A percentile compares a stretch with the other conserved stretches of the same genome.
Evolutionary conservation across 257 asterid species (phyloP).

Genomic region (Plantago major): DNA sequence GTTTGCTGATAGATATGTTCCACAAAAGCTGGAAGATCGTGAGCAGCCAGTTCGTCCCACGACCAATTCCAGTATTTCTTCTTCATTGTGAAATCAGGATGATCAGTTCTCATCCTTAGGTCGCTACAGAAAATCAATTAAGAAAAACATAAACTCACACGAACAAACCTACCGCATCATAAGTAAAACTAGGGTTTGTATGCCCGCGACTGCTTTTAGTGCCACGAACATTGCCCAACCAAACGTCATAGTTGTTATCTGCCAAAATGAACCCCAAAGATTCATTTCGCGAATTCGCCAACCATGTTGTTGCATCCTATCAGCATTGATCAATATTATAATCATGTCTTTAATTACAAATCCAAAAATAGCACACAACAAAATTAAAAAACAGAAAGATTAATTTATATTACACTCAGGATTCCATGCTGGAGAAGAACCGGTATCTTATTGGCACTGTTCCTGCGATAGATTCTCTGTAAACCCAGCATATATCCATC

Average conservation of each 20-base stretch:
- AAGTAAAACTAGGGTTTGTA: slow-evolving; percentile 37
- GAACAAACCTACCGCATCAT: slow-evolving; percentile 36
- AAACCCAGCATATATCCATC: slow-evolving; percentile 67
- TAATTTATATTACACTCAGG: slow-evolving; percentile 33
- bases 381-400: background rate
- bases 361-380: background rate
- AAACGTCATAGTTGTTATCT: slow-evolving; percentile 63
- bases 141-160: no score
- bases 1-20: slow-evolving; percentile 50
- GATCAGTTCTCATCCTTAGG: background rate
- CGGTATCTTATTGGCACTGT: slow-evolving; percentile 33
- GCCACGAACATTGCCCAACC: slow-evolving; percentile 66
- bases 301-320: slow-evolving; percentile 68
- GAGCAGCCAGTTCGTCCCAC: slow-evolving; percentile 74
- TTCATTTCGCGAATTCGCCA: slow-evolving; percentile 43
- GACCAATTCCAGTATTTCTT: slow-evolving; percentile 80
- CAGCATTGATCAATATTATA: background rate
- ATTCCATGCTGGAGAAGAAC: slow-evolving; percentile 78
- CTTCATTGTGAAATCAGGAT: background rate
- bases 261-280: slow-evolving; percentile 62
- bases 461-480: slow-evolving; percentile 49
- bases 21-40: slow-evolving; percentile 53
- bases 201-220: slow-evolving; percentile 60
- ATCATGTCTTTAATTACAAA: background rate
- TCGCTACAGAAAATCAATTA: background rate